A percentile compares a stretch with the other conserved stretches of the same genome.
phyloP scores from a whole-genome alignment of 495 filamentous ascomycete species.

The Hyaloscypha finlandica region DNA sequence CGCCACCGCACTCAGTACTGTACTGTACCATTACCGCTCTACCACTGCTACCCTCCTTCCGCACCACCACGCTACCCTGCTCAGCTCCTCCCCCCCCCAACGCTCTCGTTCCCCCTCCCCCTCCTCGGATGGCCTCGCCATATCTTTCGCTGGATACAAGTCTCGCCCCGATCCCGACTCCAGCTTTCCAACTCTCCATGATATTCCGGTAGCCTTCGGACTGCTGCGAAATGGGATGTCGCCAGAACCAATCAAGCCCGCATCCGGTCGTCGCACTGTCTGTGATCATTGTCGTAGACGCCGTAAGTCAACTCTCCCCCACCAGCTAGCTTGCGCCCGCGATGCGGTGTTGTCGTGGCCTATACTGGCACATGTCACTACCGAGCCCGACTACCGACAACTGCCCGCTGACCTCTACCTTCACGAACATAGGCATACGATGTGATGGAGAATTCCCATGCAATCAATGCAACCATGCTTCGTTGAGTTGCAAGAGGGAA shows the following conservation, averaged over 20 bases:
- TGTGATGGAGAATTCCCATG: conserved; percentile 40
- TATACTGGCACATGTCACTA: background rate
- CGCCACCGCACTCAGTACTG: too few relatives aligned
- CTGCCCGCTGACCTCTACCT: background rate
- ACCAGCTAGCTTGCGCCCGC: background rate
- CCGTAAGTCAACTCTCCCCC: conserved; percentile 28
- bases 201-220: conserved; percentile 8
- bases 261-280: conserved; percentile 29
- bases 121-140: conserved; percentile 21
- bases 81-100: too few relatives aligned
- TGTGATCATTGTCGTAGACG: conserved; percentile 40
- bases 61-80: too few relatives aligned
- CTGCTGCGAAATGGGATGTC: conserved; percentile 23
- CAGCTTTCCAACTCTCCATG: conserved; percentile 17
- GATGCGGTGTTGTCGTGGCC: too few relatives aligned
- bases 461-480: conserved; percentile 36
- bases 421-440: conserved; percentile 30
- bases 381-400: background rate
- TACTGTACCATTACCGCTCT: too few relatives aligned
- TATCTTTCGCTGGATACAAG: conserved; percentile 34
- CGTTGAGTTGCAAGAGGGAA: conserved; percentile 38
- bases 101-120: conserved; percentile 1
- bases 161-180: background rate
- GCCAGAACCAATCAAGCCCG: conserved; percentile 25
- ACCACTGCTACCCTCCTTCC: too few relatives aligned